Conservation (phyloP, 805 yeast genomes). For the Pichia pseudocactophila region DNA sequence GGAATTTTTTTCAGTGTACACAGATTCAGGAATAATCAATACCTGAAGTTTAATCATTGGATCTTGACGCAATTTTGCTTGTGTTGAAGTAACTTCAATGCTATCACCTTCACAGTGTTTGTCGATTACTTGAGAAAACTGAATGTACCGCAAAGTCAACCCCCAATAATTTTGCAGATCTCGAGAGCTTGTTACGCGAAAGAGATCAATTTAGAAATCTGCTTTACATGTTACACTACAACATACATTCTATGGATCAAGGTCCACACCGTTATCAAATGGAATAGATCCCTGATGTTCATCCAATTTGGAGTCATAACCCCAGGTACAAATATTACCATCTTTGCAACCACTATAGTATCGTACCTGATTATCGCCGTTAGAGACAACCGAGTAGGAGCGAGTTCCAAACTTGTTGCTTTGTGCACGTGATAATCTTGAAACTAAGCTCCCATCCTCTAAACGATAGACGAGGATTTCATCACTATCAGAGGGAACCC, state of each 20-base stretch:
- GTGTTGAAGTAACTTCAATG: no score
- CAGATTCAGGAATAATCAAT: slow-evolving; percentile 11
- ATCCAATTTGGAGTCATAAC: slow-evolving; percentile 24
- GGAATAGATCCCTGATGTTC: slow-evolving; percentile 3
- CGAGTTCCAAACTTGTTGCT: slow-evolving; percentile 30
- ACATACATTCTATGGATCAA: not conserved
- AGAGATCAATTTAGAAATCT: no score
- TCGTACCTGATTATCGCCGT: slow-evolving; percentile 35
- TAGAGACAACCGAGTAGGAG: slow-evolving; percentile 44
- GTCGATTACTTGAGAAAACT: no score
- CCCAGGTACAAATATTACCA: slow-evolving; percentile 58
- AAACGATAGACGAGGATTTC: slow-evolving; percentile 53
- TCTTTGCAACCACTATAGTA: slow-evolving; percentile 58
- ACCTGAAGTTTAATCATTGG: slow-evolving; percentile 14
- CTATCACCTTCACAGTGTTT: no score
- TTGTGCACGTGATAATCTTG: slow-evolving; percentile 41
- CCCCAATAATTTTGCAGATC: no score
- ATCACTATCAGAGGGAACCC: slow-evolving; percentile 72
- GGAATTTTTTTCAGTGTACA: not conserved
- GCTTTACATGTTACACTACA: not conserved
- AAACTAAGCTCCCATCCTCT: slow-evolving; percentile 53
- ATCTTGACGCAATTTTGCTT: no score
- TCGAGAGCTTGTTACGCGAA: no score
- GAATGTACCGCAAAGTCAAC: no score
- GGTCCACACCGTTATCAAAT: slow-evolving; percentile 18